Base-by-base conservation (phyloP, 352 stramenopile species). In the Pythium oligandrum region DNA sequence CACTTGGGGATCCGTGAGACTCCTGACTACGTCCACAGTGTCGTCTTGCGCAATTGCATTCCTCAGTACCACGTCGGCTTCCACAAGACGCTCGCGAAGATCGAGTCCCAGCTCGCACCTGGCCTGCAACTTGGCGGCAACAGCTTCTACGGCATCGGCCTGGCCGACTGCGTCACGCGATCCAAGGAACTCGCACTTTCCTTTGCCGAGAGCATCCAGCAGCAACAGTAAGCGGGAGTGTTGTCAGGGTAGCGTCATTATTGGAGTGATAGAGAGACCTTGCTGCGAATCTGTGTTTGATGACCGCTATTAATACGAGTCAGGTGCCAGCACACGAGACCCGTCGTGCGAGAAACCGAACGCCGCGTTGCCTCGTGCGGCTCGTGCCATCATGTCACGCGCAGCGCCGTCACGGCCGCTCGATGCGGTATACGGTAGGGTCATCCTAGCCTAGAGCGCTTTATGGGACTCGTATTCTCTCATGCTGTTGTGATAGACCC, bases 41-140 rank as follows among this genome's bases (percentile, higher is more conserved):
- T 88, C 49, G 59, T 77, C 10, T 38, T 92, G 48, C 63, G 44
- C 7, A 80, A 92, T 39, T 73, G 64, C 34, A 96, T 96, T 47
- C 84, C 86, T 11, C 84, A 95, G 68, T 96, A 95, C 61, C 78
- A 92, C 49, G 79, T 96, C 6, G 83, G 80, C 30, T 92, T 90
- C 49, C 57, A 68, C 44, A 59, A 73, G 51, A 88, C 78, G 32
- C 65, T 93, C 6, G 59, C 72, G 46, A 49, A 53, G 5, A 87
- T 93, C 39, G 76, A 93, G 53, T 55, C 73, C 44, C 61, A 86
- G 47, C 70, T 84, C 35, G 63, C 66, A 17, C 66, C 73, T 3
- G 72, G 72, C 1, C 45, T 92, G 36, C 64, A 67, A 35, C 56
- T 95, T 8, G 76, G 79, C 31, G 86, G 86, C 36, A 96, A 96